Conservation (phyloP, 768 basidiomycete species). For the Tubosaeta brunneosetosa region DNA sequence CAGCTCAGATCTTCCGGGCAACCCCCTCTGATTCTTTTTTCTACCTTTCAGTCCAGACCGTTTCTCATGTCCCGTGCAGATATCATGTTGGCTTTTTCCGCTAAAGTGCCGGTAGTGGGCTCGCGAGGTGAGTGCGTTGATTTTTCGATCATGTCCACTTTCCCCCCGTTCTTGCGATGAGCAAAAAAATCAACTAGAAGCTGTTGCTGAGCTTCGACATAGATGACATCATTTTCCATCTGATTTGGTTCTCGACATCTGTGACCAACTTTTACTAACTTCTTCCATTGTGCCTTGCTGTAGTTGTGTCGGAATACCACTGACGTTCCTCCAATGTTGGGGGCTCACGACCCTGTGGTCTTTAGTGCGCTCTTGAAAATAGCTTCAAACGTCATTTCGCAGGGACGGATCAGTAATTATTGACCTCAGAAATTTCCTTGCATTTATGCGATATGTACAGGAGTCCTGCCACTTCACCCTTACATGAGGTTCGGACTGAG, state of each 20-base stretch:
- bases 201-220: conserved; percentile 77
- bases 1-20: conserved; percentile 81
- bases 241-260: conserved; percentile 25
- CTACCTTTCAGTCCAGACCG: background rate
- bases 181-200: conserved; percentile 78
- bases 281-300: background rate
- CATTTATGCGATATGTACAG: too few relatives aligned
- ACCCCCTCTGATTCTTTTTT: conserved; percentile 53
- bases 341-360: background rate
- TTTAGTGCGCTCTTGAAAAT: background rate
- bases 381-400: too few relatives aligned
- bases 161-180: conserved; percentile 18
- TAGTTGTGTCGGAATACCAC: too few relatives aligned
- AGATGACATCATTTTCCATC: conserved; percentile 44
- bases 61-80: conserved; percentile 2
- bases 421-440: too few relatives aligned
- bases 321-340: background rate
- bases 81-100: background rate
- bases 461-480: too few relatives aligned
- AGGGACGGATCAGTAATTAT: too few relatives aligned
- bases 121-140: conserved; percentile 7
- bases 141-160: too few relatives aligned
- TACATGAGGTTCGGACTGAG: too few relatives aligned
- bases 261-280: background rate
- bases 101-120: rapidly evolving